A percentile compares a stretch with the other conserved stretches of the same genome.
phyloP scores from a whole-genome alignment of 1,284 basidiomycete genomes.

The Ceratobasidium sp. region DNA sequence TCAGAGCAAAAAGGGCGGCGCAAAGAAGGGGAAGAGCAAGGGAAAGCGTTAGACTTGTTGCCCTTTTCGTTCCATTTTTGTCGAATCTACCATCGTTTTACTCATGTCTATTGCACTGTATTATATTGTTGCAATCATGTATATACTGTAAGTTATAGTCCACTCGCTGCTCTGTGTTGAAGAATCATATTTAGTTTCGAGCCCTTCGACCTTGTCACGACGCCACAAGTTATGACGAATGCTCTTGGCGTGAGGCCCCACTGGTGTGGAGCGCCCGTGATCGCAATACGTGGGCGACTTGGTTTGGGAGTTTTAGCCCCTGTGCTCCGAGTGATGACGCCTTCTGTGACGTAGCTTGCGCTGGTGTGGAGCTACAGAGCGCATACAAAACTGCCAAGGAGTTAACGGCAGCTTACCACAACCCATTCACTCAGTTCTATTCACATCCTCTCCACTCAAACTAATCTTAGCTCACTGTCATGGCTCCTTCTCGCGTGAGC shows the following conservation, averaged over 20 bases:
- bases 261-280: slow-evolving; percentile 19
- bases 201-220: neutral
- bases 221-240: neutral
- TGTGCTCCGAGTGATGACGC: neutral
- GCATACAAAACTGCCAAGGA: slow-evolving; percentile 9
- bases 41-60: slow-evolving; percentile 18
- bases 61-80: neutral
- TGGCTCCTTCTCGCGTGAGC: slow-evolving; percentile 38
- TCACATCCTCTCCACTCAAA: slow-evolving; percentile 3
- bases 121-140: slow-evolving; percentile 5
- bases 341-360: neutral
- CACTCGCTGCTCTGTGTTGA: neutral
- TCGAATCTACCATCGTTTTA: neutral
- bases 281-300: neutral
- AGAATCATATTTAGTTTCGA: too few relatives aligned
- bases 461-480: slow-evolving; percentile 4
- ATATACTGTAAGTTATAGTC: slow-evolving; percentile 16
- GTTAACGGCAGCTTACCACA: slow-evolving; percentile 34
- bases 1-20: slow-evolving; percentile 20
- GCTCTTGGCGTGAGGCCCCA: slow-evolving; percentile 4
- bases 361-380: slow-evolving; percentile 9
- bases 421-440: slow-evolving; percentile 1
- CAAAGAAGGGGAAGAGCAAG: slow-evolving; percentile 42
- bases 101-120: neutral
- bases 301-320: neutral